Base-by-base conservation (phyloP, 2,329 filamentous ascomycete genomes). In the Aspergillus amoenus region DNA sequence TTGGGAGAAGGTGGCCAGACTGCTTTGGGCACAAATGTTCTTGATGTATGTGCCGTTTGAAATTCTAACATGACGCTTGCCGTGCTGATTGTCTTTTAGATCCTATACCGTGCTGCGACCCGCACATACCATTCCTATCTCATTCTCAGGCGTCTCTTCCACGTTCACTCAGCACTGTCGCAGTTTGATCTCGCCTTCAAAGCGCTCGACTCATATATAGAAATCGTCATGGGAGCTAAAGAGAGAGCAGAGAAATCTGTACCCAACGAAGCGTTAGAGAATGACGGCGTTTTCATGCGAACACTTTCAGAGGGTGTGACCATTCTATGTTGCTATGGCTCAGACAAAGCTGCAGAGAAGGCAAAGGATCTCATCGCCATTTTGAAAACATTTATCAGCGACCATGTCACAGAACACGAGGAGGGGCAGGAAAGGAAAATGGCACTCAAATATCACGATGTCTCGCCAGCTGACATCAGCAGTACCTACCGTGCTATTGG, bases 121-220 rank as follows among this genome's bases (percentile, higher is more conserved):
- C 96, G 94, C 73, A 96, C 93, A 0, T 99, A 94, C 69, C 94
- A 99, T 74, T 99, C 94, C 1, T 96, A 93, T 1, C 80, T 91
- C 9, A 90, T 97, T 60, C 78, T 99, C 30, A 84, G 93, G 57
- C 85, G 93, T 66, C 81, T 99, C 0, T 97, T 97, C 70, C 88
- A 86, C 11, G 88, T 96, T 2, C 94, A 99, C 72, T 81, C 93
- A 17, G 85, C 91, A 2, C 81, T 97, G 17, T 91, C 92, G 8
- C 93, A 99, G 65, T 97, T 97, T 64, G 91, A 96, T 55, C 79
- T 97, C 48, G 93, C 93, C 1, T 87, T 96, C 72, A 92, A 92
- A 69, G 90, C 94, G 0, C 90, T 97, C 61, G 89, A 96, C 71
- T 93, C 93, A 0, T 99, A 97, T 72, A 80, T 96, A 39, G 90